Evolutionary conservation across 1,284 basidiomycete genomes (phyloP).

Genomic region (Pterulicium gracile): DNA sequence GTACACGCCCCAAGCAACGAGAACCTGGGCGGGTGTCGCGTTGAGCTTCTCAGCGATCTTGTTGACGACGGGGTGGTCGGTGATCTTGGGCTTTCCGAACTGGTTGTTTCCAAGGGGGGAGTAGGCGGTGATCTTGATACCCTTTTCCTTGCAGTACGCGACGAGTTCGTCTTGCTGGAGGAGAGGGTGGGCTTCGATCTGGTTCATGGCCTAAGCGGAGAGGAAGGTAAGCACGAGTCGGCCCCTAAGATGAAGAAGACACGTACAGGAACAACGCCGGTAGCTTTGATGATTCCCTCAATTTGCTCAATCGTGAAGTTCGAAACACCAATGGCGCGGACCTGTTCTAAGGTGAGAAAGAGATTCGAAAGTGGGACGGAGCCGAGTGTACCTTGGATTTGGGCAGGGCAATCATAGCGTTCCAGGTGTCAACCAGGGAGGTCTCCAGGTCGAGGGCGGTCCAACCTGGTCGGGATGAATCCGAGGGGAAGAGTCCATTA

Average conservation of each 20-base stretch:
- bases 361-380: not conserved
- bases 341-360: conserved; percentile 7
- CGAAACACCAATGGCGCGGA: conserved; percentile 31
- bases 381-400: conserved; percentile 25
- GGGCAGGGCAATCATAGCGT: conserved; percentile 57
- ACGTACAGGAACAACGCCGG: conserved; percentile 21
- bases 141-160: conserved; percentile 58
- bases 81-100: conserved; percentile 38
- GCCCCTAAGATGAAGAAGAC: not conserved
- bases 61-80: conserved; percentile 51
- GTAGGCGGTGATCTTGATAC: conserved; percentile 78
- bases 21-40: conserved; percentile 56
- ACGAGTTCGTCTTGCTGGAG: conserved; percentile 64
- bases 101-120: conserved; percentile 74
- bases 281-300: conserved; percentile 21
- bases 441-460: conserved; percentile 49
- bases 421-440: conserved; percentile 74
- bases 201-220: conserved; percentile 49
- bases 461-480: conserved; percentile 32
- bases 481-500: conserved; percentile 43
- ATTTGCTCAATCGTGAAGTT: conserved; percentile 34
- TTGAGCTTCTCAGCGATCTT: conserved; percentile 47
- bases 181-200: conserved; percentile 79
- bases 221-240: not conserved
- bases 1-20: conserved; percentile 60